Evolutionary conservation across 31 red algal species (phyloP).

Genomic region (Asparagopsis taxiformis): DNA sequence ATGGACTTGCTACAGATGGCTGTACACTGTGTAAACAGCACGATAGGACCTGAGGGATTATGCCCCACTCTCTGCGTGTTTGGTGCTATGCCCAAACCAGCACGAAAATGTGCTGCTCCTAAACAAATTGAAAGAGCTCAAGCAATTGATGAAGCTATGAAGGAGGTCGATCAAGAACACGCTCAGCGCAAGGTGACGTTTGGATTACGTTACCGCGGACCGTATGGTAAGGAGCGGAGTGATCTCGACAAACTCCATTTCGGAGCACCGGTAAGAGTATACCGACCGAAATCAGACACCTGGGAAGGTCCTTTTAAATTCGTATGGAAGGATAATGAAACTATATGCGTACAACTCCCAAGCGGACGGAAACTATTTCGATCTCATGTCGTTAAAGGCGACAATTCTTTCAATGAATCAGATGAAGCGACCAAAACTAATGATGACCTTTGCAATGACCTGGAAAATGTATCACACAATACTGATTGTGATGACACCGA

Average conservation of each 20-base stretch:
- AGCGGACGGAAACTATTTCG: too few species aligned
- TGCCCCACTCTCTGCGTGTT: conserved; percentile 17
- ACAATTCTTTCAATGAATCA: not conserved
- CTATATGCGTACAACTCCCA: conserved; percentile 1
- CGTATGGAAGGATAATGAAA: not conserved
- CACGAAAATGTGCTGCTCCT: not conserved
- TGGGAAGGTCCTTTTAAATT: not conserved
- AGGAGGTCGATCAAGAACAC: conserved; percentile 32
- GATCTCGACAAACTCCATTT: not conserved
- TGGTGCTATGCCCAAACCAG: conserved; percentile 4
- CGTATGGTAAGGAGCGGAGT: not conserved
- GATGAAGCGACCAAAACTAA: not conserved
- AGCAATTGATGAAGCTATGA: too few species aligned
- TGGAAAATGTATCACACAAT: too few species aligned
- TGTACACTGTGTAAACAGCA: too few species aligned
- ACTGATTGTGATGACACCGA: too few species aligned
- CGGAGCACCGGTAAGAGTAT: conserved; percentile 1
- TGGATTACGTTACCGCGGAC: conserved; percentile 8
- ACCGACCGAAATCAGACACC: not conserved
- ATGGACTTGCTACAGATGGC: conserved; percentile 34
- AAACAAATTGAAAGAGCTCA: conserved; percentile 28
- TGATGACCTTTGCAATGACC: not conserved
- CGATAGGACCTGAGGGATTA: conserved; percentile 38
- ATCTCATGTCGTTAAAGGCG: conserved; percentile 3
- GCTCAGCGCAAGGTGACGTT: conserved; percentile 11